Conservation (phyloP, 2,329 filamentous ascomycete genomes). For the Fusarium mangiferae region DNA sequence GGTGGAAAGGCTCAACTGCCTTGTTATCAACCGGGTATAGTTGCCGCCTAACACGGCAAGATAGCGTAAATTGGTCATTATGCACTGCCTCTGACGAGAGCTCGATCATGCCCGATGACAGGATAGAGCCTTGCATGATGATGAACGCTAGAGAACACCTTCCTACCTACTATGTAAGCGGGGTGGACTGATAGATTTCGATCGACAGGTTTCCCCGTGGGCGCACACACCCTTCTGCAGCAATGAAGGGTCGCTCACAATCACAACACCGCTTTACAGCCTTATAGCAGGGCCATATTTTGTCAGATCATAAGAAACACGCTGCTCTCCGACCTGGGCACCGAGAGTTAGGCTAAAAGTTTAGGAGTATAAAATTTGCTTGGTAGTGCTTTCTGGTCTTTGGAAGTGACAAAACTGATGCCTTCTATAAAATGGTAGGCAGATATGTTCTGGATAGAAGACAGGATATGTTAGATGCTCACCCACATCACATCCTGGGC, state of each 20-base stretch:
- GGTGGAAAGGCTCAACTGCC: constrained; percentile 17
- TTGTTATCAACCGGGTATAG: constrained; percentile 27
- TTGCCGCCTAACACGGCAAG: constrained; percentile 31
- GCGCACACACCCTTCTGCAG: constrained; percentile 11
- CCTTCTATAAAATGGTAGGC: background rate
- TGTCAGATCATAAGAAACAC: background rate
- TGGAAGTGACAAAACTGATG: background rate
- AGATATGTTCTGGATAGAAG: background rate
- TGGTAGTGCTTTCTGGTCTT: background rate
- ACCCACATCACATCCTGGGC: constrained; percentile 16
- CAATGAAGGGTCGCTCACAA: background rate
- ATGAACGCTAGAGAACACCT: constrained; percentile 25
- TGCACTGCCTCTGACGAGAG: background rate
- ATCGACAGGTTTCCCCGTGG: constrained; percentile 2
- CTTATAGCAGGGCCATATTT: background rate
- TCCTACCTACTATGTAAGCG: background rate
- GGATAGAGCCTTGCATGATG: constrained; percentile 33
- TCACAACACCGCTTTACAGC: constrained; percentile 17
- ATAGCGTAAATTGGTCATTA: constrained; percentile 1
- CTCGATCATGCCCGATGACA: constrained; percentile 10
- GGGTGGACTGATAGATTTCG: constrained; percentile 10
- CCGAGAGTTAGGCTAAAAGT: background rate
- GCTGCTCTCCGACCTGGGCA: background rate
- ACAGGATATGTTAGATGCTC: background rate
- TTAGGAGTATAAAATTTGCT: background rate